A percentile compares a stretch with the other conserved stretches of the same genome.
These are phyloP conservation scores for Astrothelium macrocarpum DNA, from an alignment of 495 filamentous ascomycete genomes.

Conservation along the genomic window DNA sequence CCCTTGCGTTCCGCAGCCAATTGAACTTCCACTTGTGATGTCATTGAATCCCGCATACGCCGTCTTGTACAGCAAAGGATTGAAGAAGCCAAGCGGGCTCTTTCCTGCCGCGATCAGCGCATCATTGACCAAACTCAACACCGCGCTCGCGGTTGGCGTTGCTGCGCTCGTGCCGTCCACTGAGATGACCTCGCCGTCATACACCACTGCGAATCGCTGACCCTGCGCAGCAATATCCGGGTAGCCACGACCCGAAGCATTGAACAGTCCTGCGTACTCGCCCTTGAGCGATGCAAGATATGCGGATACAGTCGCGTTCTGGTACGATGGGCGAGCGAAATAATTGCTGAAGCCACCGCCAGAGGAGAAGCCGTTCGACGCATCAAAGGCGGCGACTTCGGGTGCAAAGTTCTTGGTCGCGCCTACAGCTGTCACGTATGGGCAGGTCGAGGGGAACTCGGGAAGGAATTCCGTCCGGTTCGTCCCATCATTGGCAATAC, in stretches of 20 bases:
- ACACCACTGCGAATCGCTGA: slow-evolving; percentile 26
- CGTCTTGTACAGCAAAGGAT: slow-evolving; percentile 32
- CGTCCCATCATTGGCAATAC: slow-evolving; percentile 27
- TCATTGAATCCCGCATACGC: slow-evolving; percentile 31
- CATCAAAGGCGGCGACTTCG: slow-evolving; percentile 25
- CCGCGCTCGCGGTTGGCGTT: slow-evolving; percentile 23
- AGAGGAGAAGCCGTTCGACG: slow-evolving; percentile 20
- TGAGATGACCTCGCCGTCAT: slow-evolving; percentile 22
- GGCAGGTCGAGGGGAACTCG: slow-evolving; percentile 30
- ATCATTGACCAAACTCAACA: slow-evolving; percentile 33
- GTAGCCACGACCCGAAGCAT: slow-evolving; percentile 29
- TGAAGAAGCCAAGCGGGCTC: slow-evolving; percentile 32
- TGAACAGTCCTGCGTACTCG: slow-evolving; percentile 30
- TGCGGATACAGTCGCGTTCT: slow-evolving; percentile 23
- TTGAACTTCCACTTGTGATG: slow-evolving; percentile 23
- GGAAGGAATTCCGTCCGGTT: slow-evolving; percentile 27
- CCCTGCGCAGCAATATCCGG: slow-evolving; percentile 33
- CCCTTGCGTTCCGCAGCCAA: slow-evolving; percentile 27
- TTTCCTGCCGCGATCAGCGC: slow-evolving; percentile 26
- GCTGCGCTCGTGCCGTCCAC: slow-evolving; percentile 33
- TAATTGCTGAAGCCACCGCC: slow-evolving; percentile 33
- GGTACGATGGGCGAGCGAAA: slow-evolving; percentile 28
- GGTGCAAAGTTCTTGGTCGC: slow-evolving; percentile 31
- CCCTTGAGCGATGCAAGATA: slow-evolving; percentile 26
- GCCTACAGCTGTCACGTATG: slow-evolving; percentile 31